These are phyloP conservation scores for Helotiales sp. DNA, from an alignment of 2,329 filamentous ascomycete genomes.

Conservation along the genomic window DNA sequence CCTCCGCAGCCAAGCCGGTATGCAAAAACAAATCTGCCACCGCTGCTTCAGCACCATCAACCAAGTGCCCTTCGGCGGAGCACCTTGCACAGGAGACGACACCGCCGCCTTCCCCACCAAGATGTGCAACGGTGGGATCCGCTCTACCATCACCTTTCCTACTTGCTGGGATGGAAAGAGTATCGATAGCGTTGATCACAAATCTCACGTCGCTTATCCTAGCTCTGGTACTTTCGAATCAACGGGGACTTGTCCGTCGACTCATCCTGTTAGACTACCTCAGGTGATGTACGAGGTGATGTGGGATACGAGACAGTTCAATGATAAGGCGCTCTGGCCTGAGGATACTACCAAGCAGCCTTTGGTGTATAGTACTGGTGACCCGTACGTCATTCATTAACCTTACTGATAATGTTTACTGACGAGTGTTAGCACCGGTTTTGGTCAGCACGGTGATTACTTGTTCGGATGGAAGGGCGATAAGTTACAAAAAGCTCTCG, in stretches of 20 bases:
- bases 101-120: conserved; percentile 51
- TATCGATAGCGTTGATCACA: conserved; percentile 54
- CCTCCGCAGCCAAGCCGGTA: conserved; percentile 39
- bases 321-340: conserved; percentile 44
- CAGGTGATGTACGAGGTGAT: conserved; percentile 61
- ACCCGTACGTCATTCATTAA: conserved; percentile 29
- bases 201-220: conserved; percentile 56
- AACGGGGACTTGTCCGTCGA: conserved; percentile 48
- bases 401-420: conserved; percentile 18
- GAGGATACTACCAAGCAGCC: conserved; percentile 40
- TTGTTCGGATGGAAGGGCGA: conserved; percentile 55
- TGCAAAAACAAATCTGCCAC: conserved; percentile 52
- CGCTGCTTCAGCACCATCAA: conserved; percentile 49
- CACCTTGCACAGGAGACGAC: conserved; percentile 42
- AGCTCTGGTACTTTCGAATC: conserved; percentile 38
- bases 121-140: conserved; percentile 51
- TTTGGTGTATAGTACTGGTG: conserved; percentile 10
- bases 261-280: conserved; percentile 54
- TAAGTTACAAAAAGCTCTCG: conserved; percentile 49
- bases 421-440: conserved; percentile 45
- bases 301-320: conserved; percentile 52
- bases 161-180: conserved; percentile 63
- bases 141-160: conserved; percentile 56
- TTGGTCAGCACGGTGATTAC: conserved; percentile 58
- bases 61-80: conserved; percentile 21